Percentiles rank a stretch among this genome's conserved stretches.
phyloP scores from a whole-genome alignment of 352 stramenopile species.

The Globisporangium paddicum region DNA sequence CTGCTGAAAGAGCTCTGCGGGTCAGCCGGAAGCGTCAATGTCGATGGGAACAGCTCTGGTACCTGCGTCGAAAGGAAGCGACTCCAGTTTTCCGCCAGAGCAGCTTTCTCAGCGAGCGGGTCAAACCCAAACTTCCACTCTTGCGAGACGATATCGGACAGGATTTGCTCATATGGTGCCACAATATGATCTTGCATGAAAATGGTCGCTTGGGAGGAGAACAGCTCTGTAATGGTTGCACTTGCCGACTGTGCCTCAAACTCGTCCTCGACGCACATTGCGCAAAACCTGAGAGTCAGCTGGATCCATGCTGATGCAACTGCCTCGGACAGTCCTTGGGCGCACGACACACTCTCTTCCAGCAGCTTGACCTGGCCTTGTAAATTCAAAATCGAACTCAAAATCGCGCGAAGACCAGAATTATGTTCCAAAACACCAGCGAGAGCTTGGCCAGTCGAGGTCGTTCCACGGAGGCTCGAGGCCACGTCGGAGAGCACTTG shows the following conservation, averaged over 20 bases:
- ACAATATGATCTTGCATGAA: slow-evolving; percentile 12
- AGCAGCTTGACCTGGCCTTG: slow-evolving; percentile 18
- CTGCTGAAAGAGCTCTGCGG: neutral
- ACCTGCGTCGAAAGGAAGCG: slow-evolving; percentile 26
- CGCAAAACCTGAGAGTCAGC: slow-evolving; percentile 4
- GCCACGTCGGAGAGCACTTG: neutral
- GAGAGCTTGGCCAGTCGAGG: neutral
- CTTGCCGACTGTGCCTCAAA: neutral
- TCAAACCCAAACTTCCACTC: slow-evolving; percentile 50
- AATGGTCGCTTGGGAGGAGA: slow-evolving; percentile 3
- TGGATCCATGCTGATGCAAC: slow-evolving; percentile 4
- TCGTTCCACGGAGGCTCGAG: neutral
- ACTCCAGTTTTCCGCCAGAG: slow-evolving; percentile 21
- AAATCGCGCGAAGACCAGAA: slow-evolving; percentile 13
- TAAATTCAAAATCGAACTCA: slow-evolving; percentile 19
- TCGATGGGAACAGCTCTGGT: slow-evolving; percentile 31
- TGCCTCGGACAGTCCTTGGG: neutral
- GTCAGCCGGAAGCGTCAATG: slow-evolving; percentile 7
- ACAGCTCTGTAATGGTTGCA: neutral
- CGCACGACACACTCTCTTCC: slow-evolving; percentile 7
- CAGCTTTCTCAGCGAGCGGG: neutral
- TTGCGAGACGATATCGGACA: slow-evolving; percentile 25
- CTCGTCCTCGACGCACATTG: neutral
- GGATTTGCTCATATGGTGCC: slow-evolving; percentile 15
- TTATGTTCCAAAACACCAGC: slow-evolving; percentile 5